Evolutionary conservation across 179 eudicot species (phyloP).

Genomic region (Silene coronaria): DNA sequence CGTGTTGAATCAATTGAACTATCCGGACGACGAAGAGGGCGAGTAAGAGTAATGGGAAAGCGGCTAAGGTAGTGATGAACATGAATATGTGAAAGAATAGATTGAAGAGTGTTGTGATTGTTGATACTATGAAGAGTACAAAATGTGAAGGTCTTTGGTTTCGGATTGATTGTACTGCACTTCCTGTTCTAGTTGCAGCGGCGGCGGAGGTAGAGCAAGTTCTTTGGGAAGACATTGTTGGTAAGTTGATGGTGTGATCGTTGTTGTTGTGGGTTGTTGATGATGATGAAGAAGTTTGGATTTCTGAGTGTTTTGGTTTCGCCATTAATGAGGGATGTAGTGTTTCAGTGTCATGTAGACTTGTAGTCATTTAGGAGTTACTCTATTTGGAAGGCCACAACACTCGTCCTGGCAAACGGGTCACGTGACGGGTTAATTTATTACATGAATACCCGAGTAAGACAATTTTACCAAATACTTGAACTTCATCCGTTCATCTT

Average conservation of each 20-base stretch:
- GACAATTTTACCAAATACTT: too few relatives aligned
- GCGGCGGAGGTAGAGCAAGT: background rate
- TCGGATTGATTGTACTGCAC: background rate
- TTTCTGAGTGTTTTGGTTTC: background rate
- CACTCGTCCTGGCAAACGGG: too few relatives aligned
- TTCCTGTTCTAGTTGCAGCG: background rate
- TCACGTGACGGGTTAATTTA: too few relatives aligned
- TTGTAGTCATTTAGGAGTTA: too few relatives aligned
- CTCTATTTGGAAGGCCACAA: too few relatives aligned
- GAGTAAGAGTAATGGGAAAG: background rate
- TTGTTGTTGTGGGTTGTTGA: background rate
- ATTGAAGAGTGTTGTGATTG: background rate
- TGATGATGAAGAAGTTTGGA: background rate
- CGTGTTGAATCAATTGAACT: constrained; percentile 8
- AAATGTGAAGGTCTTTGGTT: background rate
- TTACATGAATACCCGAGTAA: too few relatives aligned
- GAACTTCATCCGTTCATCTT: too few relatives aligned
- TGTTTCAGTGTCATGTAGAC: too few relatives aligned
- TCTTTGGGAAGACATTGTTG: background rate
- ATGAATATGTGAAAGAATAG: background rate
- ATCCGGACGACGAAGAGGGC: background rate
- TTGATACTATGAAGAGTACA: background rate
- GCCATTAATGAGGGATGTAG: background rate
- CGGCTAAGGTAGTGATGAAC: background rate
- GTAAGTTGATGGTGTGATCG: background rate